Evolutionary conservation across 164 flowering plant genomes (phyloP), one percentile per base, ranked within the genome.

Genomic region (Malania oleifera): DNA sequence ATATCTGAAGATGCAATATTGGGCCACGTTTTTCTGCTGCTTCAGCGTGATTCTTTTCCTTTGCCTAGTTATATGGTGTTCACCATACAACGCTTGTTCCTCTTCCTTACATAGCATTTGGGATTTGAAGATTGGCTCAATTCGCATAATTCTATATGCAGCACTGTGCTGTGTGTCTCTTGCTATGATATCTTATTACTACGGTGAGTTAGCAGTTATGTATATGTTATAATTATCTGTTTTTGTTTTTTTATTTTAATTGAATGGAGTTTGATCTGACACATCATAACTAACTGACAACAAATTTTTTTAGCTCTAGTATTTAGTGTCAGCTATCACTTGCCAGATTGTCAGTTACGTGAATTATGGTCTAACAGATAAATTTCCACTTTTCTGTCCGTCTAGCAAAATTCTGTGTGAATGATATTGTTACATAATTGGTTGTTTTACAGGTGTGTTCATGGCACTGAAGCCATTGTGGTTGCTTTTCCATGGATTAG

Each of bases 401-500:
- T 37, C 56, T 44, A 43, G 37, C 14, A 18, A 35, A 20, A 44
- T 17, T 12, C 13, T 46, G 2, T 23, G 24, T 49, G 41, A n/a
- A 35, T 63, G 52, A 23, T 37, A 37, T 31, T 31, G 19, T 40
- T 53, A 5, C 22, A 24, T 44, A 7, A 13, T 40, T 14, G 6
- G n/a, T 61, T 55, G 18, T 5, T 51, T 51, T 73, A 45, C 82
- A 91, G 98, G 79, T 7, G 51, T 72, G 57, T 60, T 67, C 46
- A 25, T 65, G 19, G 69, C 73, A 52, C 24, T 77, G 53, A 75
- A 70, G 68, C 61, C 80, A 29, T 19, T 82, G 8, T 93, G 88
- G 97, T 66, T 84, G 61, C 55, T 77, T 15, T 70, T 55, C 60
- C 96, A 93, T 73, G 97, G 97, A 54, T 54, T 78, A 23, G 90